Conservation (phyloP, 2,329 filamentous ascomycete species). For the Emericellopsis atlantica region DNA sequence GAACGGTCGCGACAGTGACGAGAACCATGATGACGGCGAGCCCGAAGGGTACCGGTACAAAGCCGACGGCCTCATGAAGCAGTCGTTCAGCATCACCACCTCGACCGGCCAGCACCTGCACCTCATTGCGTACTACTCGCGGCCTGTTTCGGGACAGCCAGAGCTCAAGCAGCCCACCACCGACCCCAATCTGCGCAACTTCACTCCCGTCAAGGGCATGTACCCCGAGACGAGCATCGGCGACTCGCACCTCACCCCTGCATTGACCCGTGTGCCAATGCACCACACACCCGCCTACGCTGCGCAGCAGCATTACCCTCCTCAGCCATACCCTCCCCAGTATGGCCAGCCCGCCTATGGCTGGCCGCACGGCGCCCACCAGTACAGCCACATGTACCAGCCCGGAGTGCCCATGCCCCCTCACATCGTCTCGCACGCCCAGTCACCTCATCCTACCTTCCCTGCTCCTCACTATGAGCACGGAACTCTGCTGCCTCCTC, state of each 20-base stretch:
- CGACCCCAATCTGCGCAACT: conserved; percentile 68
- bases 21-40: conserved; percentile 73
- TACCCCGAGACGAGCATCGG: conserved; percentile 93
- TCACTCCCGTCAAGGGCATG: conserved; percentile 83
- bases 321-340: conserved; percentile 20
- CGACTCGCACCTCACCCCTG: conserved; percentile 68
- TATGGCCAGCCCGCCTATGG: conserved; percentile 31
- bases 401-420: conserved; percentile 10
- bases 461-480: conserved; percentile 6
- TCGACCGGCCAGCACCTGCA: conserved; percentile 81
- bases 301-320: conserved; percentile 17
- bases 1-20: conserved; percentile 68
- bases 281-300: conserved; percentile 25
- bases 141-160: conserved; percentile 59
- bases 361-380: conserved; percentile 45
- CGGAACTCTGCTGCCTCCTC: conserved; percentile 14
- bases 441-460: conserved; percentile 3
- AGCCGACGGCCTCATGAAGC: conserved; percentile 95
- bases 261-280: conserved; percentile 66
- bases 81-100: conserved; percentile 98
- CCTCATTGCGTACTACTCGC: conserved; percentile 92
- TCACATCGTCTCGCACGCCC: conserved; percentile 16
- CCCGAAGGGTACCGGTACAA: conserved; percentile 92
- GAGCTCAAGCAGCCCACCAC: conserved; percentile 71
- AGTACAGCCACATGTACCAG: conserved; percentile 22